These are phyloP conservation scores for Nannochloropsis granulata DNA, from an alignment of 108 stramenopile species.

Conservation along the genomic window DNA sequence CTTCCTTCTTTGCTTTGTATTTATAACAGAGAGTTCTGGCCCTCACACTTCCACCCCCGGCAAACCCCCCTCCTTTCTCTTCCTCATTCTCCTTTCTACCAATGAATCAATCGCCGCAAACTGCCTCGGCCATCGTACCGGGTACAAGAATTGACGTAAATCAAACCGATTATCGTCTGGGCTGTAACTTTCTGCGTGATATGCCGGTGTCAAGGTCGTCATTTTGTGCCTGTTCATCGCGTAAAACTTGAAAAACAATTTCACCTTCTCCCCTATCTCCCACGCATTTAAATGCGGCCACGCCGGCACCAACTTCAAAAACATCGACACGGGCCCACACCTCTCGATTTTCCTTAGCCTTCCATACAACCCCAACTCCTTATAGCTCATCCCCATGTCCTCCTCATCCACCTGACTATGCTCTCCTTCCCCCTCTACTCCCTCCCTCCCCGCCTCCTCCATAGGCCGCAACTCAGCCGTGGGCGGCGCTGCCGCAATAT, in stretches of 20 bases:
- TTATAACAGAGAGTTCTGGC: no score
- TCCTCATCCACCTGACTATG: slow-evolving; percentile 86
- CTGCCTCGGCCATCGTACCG: slow-evolving; percentile 71
- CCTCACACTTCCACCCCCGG: background rate
- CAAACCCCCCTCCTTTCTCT: background rate
- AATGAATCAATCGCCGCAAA: slow-evolving; percentile 55
- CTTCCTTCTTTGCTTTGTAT: no score
- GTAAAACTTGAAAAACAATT: slow-evolving; percentile 85
- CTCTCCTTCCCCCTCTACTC: slow-evolving; percentile 27
- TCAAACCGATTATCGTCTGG: slow-evolving; percentile 99
- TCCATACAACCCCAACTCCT: slow-evolving; percentile 83
- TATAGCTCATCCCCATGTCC: slow-evolving; percentile 98
- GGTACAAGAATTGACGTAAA: slow-evolving; percentile 84
- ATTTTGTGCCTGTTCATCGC: slow-evolving; percentile 94
- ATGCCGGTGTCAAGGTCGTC: slow-evolving; percentile 92
- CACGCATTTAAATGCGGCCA: slow-evolving; percentile 61
- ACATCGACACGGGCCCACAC: slow-evolving; percentile 70
- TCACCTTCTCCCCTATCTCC: slow-evolving; percentile 55
- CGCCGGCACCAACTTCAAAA: slow-evolving; percentile 50
- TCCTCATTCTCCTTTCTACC: background rate
- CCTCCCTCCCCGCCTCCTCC: slow-evolving; percentile 29
- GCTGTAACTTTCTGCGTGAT: slow-evolving; percentile 89
- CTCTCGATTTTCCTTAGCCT: slow-evolving; percentile 69
- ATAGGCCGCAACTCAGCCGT: slow-evolving; percentile 91
- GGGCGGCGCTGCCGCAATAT: slow-evolving; percentile 81